These are phyloP conservation scores for Salvia hispanica DNA, from an alignment of 257 asterid genomes.

Conservation along the genomic window DNA sequence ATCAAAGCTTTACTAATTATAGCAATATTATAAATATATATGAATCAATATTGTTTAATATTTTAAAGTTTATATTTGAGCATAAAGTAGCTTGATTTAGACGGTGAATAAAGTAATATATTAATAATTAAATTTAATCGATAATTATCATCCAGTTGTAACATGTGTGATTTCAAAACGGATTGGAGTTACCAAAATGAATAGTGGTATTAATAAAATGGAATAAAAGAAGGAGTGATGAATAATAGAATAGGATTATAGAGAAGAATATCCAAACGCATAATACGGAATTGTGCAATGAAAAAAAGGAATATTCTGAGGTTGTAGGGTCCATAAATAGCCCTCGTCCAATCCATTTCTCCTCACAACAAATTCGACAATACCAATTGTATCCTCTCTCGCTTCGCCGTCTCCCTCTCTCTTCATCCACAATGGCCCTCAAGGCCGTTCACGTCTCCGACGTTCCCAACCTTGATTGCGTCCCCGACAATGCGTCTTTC, in stretches of 20 bases:
- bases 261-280: conserved; percentile 68
- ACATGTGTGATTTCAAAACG: no score
- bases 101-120: no score
- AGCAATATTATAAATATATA: no score
- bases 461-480: conserved; percentile 82
- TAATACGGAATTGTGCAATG: conserved; percentile 33
- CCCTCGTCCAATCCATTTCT: conserved; percentile 12
- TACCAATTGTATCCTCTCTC: conserved; percentile 29
- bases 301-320: conserved; percentile 66
- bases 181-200: no score
- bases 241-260: not conserved
- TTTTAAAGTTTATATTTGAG: no score
- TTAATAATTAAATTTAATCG: no score
- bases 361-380: conserved; percentile 31
- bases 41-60: no score
- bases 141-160: no score
- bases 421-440: conserved; percentile 59
- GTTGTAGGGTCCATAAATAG: conserved; percentile 31
- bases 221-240: not conserved
- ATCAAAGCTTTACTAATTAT: no score
- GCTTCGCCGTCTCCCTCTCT: conserved; percentile 19
- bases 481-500: conserved; percentile 62
- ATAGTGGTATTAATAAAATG: no score
- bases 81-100: no score
- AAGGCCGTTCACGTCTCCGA: conserved; percentile 88